Evolutionary conservation across 371 early-diverging fungal species (phyloP).

Genomic region (Saksenaea oblongispora): DNA sequence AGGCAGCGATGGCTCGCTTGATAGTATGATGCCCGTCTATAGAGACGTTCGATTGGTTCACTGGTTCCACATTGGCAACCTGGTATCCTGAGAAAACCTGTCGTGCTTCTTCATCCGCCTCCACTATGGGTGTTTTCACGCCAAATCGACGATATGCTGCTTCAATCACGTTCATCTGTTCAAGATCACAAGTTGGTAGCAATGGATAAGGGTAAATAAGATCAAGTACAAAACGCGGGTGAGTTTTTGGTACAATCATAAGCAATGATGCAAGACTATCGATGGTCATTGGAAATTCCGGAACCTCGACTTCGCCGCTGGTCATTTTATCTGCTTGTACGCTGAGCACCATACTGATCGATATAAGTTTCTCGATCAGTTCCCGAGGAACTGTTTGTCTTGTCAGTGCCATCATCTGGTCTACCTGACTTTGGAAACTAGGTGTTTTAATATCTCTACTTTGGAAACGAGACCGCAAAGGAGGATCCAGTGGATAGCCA

Average conservation of each 20-base stretch:
- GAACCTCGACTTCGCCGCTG: constrained; percentile 58
- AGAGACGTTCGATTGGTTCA: constrained; percentile 20
- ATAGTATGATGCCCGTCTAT: constrained; percentile 34
- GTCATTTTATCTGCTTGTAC: constrained; percentile 38
- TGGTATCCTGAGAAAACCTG: constrained; percentile 64
- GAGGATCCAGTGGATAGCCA: constrained; percentile 84
- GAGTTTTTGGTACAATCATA: constrained; percentile 47
- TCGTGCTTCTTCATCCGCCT: constrained; percentile 46
- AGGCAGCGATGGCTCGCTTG: constrained; percentile 46
- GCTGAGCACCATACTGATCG: constrained; percentile 65
- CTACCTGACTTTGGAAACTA: constrained; percentile 62
- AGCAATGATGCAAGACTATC: constrained; percentile 58
- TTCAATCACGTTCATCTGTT: constrained; percentile 68
- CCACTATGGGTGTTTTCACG: constrained; percentile 45
- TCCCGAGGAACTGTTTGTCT: constrained; percentile 26
- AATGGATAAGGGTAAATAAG: constrained; percentile 69
- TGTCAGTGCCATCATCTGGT: constrained; percentile 43
- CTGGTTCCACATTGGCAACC: constrained; percentile 41
- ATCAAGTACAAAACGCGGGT: constrained; percentile 65
- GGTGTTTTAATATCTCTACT: constrained; percentile 66
- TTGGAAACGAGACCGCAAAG: constrained; percentile 83
- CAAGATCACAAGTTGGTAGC: constrained; percentile 61
- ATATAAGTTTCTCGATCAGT: constrained; percentile 62
- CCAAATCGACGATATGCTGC: constrained; percentile 74
- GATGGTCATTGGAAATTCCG: constrained; percentile 72